These are phyloP conservation scores for Spatholobus suberectus DNA, from an alignment of 306 rosid genomes.

Conservation along the genomic window DNA sequence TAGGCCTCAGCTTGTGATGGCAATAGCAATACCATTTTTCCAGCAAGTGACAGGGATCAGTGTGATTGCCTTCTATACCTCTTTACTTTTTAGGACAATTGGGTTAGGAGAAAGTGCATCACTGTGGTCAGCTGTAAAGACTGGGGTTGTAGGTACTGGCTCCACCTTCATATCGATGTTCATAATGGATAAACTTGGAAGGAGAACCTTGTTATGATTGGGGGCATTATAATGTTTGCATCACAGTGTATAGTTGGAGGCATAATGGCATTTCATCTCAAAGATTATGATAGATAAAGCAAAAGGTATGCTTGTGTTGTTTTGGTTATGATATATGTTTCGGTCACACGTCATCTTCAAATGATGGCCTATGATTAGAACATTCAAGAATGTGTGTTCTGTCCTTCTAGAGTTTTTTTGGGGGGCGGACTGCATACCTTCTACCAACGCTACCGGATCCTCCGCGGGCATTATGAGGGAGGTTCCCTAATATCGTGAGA, in stretches of 20 bases:
- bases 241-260: constrained; percentile 48
- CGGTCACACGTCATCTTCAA: too few species aligned
- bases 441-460: too few species aligned
- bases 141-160: constrained; percentile 48
- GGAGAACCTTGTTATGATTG: constrained; percentile 50
- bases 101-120: constrained; percentile 62
- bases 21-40: constrained; percentile 59
- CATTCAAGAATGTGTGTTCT: too few species aligned
- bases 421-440: too few species aligned
- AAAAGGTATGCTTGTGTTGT: constrained; percentile 49
- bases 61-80: constrained; percentile 60
- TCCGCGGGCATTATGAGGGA: too few species aligned
- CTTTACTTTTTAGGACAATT: constrained; percentile 53
- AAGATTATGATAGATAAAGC: constrained; percentile 49
- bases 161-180: constrained; percentile 62
- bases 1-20: constrained; percentile 64
- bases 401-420: too few species aligned
- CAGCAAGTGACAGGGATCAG: constrained; percentile 66
- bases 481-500: too few species aligned
- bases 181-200: constrained; percentile 54
- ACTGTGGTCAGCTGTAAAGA: constrained; percentile 53
- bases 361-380: too few species aligned
- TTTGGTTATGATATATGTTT: constrained; percentile 45
- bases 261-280: constrained; percentile 44
- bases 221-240: constrained; percentile 53